A percentile compares a stretch with the other conserved stretches of the same genome.
Evolutionary conservation across 306 rosid species (phyloP).

Genomic region (Vigna radiata): DNA sequence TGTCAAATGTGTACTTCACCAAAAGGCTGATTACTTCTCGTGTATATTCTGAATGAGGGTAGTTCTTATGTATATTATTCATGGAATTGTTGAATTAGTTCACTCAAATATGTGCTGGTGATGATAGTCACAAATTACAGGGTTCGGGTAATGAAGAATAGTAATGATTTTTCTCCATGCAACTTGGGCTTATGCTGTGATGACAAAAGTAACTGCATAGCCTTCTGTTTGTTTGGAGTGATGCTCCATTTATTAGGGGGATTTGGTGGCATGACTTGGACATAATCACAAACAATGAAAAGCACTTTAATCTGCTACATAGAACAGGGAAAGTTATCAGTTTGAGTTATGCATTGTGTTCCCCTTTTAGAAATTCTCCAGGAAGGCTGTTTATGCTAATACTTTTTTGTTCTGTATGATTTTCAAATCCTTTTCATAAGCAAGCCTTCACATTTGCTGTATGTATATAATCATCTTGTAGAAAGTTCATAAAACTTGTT

Average conservation of each 20-base stretch:
- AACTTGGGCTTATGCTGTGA: conserved; percentile 45
- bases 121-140: conserved; percentile 46
- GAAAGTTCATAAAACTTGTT: conserved; percentile 29
- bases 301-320: conserved; percentile 12
- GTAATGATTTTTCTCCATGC: conserved; percentile 54
- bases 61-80: conserved; percentile 70
- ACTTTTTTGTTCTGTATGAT: conserved; percentile 36
- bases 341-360: conserved; percentile 36
- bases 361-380: conserved; percentile 6
- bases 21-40: conserved; percentile 64
- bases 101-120: conserved; percentile 52
- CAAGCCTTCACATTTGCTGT: conserved; percentile 17
- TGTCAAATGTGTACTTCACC: conserved; percentile 64
- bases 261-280: conserved; percentile 33
- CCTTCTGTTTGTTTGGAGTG: conserved; percentile 42
- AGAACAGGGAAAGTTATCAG: conserved; percentile 22
- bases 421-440: conserved; percentile 25
- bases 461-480: conserved; percentile 24
- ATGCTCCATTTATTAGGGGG: conserved; percentile 38
- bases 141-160: conserved; percentile 58
- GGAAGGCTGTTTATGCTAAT: conserved; percentile 18
- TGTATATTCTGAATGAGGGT: conserved; percentile 72
- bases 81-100: conserved; percentile 51
- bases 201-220: conserved; percentile 27
- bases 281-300: conserved; percentile 16